Evolutionary conservation across 768 basidiomycete genomes (phyloP).

Genomic region (Psilocybe subaeruginosa): DNA sequence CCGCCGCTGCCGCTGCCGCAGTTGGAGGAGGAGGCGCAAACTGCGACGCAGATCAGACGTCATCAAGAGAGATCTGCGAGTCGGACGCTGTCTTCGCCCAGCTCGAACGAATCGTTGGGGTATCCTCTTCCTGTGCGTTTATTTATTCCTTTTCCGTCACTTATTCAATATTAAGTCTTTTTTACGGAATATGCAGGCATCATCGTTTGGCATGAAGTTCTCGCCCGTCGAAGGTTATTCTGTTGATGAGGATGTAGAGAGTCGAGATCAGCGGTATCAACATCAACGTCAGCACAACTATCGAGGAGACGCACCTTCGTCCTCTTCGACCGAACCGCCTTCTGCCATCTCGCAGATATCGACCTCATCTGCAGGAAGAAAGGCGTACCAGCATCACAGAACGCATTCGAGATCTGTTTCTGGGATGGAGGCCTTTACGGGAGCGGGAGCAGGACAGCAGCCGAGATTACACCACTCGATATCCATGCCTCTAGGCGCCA

Average conservation of each 20-base stretch:
- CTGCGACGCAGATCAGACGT: too few relatives aligned
- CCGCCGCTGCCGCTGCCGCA: slow-evolving; percentile 3
- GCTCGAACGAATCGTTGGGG: not conserved
- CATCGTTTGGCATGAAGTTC: not conserved
- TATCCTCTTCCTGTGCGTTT: not conserved
- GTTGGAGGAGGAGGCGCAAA: slow-evolving; percentile 18
- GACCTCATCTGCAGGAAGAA: not conserved
- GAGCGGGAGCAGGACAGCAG: not conserved
- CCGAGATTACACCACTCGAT: slow-evolving; percentile 13
- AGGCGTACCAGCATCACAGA: not conserved
- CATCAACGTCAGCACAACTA: too few relatives aligned
- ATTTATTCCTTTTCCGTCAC: not conserved
- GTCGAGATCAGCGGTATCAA: not conserved
- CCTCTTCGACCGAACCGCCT: slow-evolving; percentile 14
- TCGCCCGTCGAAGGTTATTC: not conserved
- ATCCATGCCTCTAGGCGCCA: slow-evolving; percentile 15
- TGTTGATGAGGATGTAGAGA: not conserved
- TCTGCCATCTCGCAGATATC: not conserved
- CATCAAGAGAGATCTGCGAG: slow-evolving; percentile 9
- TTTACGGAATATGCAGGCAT: not conserved
- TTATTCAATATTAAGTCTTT: not conserved
- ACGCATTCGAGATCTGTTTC: slow-evolving; percentile 15
- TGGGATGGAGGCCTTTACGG: not conserved
- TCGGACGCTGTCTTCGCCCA: not conserved
- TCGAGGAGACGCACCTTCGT: not conserved